Evolutionary conservation across 1,139 yeast genomes (phyloP), one percentile per base, ranked within the genome.

Genomic region (Taphrina communis): DNA sequence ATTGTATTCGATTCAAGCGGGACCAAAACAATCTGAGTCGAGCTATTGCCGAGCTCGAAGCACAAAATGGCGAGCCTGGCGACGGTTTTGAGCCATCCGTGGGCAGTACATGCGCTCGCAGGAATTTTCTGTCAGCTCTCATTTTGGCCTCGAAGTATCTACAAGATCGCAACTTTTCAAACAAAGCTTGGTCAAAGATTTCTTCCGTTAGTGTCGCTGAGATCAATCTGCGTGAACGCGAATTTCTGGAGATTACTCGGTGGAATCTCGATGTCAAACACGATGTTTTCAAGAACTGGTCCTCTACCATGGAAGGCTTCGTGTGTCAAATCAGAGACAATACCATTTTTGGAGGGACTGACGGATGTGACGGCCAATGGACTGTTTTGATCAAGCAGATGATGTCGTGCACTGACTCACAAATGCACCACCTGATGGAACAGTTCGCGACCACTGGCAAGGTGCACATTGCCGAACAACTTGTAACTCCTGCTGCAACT

Each of bases 171-270:
- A 88, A 88, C 75, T 89, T 85, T 77, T 82, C 89, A 31, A 83
- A 88, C 73, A 82, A 82, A 73, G 85, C 89, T n/a, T 90, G 96
- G 96, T 81, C 88, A 67, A 86, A 85, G 75, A 86, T 90, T 65
- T 85, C 90, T 66, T 94, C 95, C 0, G 80, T 87, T 73, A 74
- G 82, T 62, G 66, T 73, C n/a, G 73, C 77, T 56, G 85, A 83
- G 70, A 80, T 90, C 71, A 81, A 81, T 71, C 74, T 75, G 12
- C 80, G 86, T 70, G 96, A 90, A 78, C 74, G 83, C 46, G 78
- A 81, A n/a, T 80, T 88, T 52, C 81, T 90, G 61, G 61, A 53
- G 12, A 63, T 55, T 31, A 48, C 59, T 6, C 38, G 55, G 4
- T 63, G 67, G 67, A 63, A 55, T 21, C 55, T 63, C 14, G 46